Base-by-base conservation (phyloP, 805 yeast genomes). In the Metschnikowia amazonensis region DNA sequence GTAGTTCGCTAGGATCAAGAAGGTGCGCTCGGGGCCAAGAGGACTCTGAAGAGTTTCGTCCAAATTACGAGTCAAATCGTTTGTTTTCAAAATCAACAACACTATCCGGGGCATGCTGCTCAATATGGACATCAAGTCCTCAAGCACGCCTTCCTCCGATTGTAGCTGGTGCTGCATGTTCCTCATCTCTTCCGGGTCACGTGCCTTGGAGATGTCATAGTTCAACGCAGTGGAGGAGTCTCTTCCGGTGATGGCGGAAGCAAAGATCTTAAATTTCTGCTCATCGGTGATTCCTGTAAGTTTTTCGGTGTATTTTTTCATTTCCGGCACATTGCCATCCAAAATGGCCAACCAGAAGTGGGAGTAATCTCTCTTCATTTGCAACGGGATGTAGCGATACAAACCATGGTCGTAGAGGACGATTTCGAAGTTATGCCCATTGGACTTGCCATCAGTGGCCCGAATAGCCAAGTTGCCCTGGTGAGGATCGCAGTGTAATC, bases 401-500 rank as follows among this genome's bases (percentile, higher is more conserved):
- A 94, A 72, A 0, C 99, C 99, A 64, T 94, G 99, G 66, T 94
- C 99, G 62, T 89, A 95, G 16, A 94, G 72, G 5, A 94, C 73
- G 42, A 94, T 87, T 64, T 94, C 99, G 62, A 94, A 94, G 61
- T 92, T 90, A 60, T 84, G 89, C 5, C 74, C 65, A 28, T 74
- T 66, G 6, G 47, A 49, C 1, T 55, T 48, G 10, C 43, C 33
- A 7, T 17, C 34, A 21, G 48, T 48, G 16, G 64, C 56, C 45
- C 89, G 71, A 18, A 94, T 88, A 0, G 98, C 97, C 48, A 94
- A 70, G 59, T 94, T 94, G 0, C 99, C 99, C 9, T 96, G 96
- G 63, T 94, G 99, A 1, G 99, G 99, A 63, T 94, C 99, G 68
- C 99, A 94, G 63, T 94, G 99, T 35, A 94, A 78, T 0, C 92